A percentile compares a stretch with the other conserved stretches of the same genome.
phyloP scores from a whole-genome alignment of 805 yeast genomes.

The Candida andamanensis region DNA sequence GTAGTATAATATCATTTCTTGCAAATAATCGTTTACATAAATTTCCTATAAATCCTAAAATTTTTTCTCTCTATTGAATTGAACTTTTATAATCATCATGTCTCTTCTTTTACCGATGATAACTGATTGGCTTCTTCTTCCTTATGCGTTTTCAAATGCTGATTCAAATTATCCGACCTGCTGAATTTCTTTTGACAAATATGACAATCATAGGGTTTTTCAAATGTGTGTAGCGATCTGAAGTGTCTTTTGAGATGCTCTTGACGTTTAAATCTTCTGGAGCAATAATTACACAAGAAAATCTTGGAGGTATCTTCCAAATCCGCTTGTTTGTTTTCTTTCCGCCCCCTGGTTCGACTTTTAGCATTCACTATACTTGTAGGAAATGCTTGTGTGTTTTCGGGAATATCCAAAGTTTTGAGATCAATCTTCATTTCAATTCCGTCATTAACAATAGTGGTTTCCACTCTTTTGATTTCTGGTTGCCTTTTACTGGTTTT shows the following conservation, averaged over 20 bases:
- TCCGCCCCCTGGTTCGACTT: conserved; percentile 53
- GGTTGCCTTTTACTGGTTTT: conserved; percentile 15
- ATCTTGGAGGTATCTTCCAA: conserved; percentile 46
- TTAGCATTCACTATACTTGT: conserved; percentile 27
- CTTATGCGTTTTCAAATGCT: conserved; percentile 59
- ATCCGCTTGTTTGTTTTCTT: conserved; percentile 58
- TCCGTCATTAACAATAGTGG: conserved; percentile 15
- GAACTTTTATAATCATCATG: no score
- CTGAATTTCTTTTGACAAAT: conserved; percentile 62
- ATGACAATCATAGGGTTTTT: conserved; percentile 62
- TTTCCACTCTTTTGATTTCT: conserved; percentile 10
- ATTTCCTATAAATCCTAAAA: no score
- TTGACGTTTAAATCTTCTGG: conserved; percentile 64
- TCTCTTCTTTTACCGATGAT: no score
- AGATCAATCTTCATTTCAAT: conserved; percentile 38
- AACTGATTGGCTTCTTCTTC: conserved; percentile 18
- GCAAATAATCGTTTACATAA: no score
- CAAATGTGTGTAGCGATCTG: conserved; percentile 67
- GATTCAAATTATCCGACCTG: conserved; percentile 60
- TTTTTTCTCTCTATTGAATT: no score
- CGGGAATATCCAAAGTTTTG: conserved; percentile 35
- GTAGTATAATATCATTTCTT: no score
- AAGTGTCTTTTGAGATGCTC: conserved; percentile 75
- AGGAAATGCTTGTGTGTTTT: conserved; percentile 33
- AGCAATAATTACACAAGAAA: conserved; percentile 60